A percentile compares a stretch with the other conserved stretches of the same genome.
phyloP scores from a whole-genome alignment of 108 stramenopile genomes.

The Skeletonema grethae region DNA sequence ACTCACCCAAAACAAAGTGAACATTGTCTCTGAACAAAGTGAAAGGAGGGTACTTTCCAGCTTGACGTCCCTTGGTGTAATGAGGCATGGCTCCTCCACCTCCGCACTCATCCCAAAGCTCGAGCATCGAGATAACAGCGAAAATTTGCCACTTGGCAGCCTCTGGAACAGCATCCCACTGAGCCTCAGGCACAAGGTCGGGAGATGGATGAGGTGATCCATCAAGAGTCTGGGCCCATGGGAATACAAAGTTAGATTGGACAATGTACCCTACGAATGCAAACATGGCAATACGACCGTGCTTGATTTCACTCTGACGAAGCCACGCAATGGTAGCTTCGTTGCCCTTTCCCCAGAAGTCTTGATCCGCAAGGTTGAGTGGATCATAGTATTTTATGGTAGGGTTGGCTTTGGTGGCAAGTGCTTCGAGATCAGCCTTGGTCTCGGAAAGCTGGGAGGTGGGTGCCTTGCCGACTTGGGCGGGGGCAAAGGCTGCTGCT shows the following conservation, averaged over 20 bases:
- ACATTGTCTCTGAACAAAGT: slow-evolving; percentile 54
- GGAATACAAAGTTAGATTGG: slow-evolving; percentile 56
- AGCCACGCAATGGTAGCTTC: slow-evolving; percentile 59
- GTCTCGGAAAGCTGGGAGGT: slow-evolving; percentile 45
- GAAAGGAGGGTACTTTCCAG: slow-evolving; percentile 65
- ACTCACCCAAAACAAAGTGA: slow-evolving; percentile 60
- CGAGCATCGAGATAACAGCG: slow-evolving; percentile 51
- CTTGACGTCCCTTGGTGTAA: slow-evolving; percentile 67
- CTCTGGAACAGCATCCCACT: slow-evolving; percentile 65
- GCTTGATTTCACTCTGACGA: slow-evolving; percentile 71
- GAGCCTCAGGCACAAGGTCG: slow-evolving; percentile 60
- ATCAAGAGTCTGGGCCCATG: slow-evolving; percentile 64
- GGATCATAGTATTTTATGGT: slow-evolving; percentile 55
- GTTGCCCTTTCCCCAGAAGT: slow-evolving; percentile 67
- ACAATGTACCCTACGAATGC: slow-evolving; percentile 76
- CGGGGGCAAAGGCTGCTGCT: slow-evolving; percentile 54
- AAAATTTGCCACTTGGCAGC: slow-evolving; percentile 78
- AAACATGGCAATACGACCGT: slow-evolving; percentile 78
- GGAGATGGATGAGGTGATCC: slow-evolving; percentile 54
- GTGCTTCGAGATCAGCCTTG: slow-evolving; percentile 67
- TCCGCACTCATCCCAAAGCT: slow-evolving; percentile 72
- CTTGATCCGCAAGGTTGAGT: slow-evolving; percentile 38
- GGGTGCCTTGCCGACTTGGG: slow-evolving; percentile 20
- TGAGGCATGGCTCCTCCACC: slow-evolving; percentile 54
- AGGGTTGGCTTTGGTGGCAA: slow-evolving; percentile 71